Evolutionary conservation across 805 yeast species (phyloP).

Genomic region (Saccharomycopsis selenospora): DNA sequence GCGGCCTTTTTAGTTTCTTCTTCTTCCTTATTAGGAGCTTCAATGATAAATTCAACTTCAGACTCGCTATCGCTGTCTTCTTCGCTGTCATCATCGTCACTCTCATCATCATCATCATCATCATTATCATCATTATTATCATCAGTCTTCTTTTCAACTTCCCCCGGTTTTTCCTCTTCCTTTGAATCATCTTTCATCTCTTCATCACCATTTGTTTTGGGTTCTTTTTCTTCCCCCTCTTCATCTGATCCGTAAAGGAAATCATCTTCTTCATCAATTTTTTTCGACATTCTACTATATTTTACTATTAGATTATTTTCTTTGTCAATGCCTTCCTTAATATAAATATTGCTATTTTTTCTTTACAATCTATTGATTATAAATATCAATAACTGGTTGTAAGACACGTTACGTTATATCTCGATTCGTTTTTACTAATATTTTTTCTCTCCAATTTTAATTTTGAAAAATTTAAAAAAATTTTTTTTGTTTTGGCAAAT

Average conservation of each 20-base stretch:
- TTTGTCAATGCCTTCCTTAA: too few species aligned
- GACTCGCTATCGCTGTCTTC: conserved; percentile 48
- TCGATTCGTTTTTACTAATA: too few species aligned
- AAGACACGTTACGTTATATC: too few species aligned
- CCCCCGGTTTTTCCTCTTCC: conserved; percentile 27
- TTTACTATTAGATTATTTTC: too few species aligned
- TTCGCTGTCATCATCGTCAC: conserved; percentile 40
- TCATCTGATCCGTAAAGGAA: conserved; percentile 31
- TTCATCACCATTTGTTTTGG: conserved; percentile 20
- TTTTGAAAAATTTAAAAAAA: too few species aligned
- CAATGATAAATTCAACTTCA: conserved; percentile 80
- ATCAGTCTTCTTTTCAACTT: conserved; percentile 22
- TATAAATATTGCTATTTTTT: too few species aligned
- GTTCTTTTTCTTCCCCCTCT: conserved; percentile 24
- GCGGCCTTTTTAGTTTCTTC: conserved; percentile 14
- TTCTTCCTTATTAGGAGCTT: conserved; percentile 25
- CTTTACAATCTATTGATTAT: too few species aligned
- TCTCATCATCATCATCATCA: conserved; percentile 38
- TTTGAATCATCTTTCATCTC: conserved; percentile 20
- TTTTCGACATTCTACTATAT: conserved; percentile 29
- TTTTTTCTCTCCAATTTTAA: too few species aligned
- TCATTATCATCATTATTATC: conserved; percentile 25
- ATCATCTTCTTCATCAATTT: conserved; percentile 31
- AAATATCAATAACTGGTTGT: too few species aligned
- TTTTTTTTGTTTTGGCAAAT: too few species aligned